phyloP scores from a whole-genome alignment of 805 yeast genomes.

The Spathaspora hagerdaliae region DNA sequence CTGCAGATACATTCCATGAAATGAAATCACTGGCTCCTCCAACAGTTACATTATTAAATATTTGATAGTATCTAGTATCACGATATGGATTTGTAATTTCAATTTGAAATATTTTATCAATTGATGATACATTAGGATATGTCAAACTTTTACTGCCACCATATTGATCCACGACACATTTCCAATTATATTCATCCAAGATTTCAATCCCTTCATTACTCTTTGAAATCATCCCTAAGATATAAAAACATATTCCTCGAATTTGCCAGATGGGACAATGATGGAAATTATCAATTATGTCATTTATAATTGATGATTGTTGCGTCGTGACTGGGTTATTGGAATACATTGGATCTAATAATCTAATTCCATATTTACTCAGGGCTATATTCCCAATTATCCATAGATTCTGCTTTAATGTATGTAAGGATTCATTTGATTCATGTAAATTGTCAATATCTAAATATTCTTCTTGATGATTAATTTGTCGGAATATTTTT shows the following conservation, averaged over 20 bases:
- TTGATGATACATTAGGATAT: conserved; percentile 14
- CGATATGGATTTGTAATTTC: conserved; percentile 20
- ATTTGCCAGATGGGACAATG: conserved; percentile 47
- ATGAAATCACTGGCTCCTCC: not conserved
- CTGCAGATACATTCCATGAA: not conserved
- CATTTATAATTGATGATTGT: conserved; percentile 33
- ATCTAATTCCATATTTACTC: conserved; percentile 59
- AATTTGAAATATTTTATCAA: conserved; percentile 14
- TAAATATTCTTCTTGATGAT: conserved; percentile 15
- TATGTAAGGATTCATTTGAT: conserved; percentile 22
- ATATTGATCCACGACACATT: conserved; percentile 15
- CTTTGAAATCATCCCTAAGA: conserved; percentile 66
- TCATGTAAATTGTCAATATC: conserved; percentile 18
- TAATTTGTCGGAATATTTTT: conserved; percentile 2
- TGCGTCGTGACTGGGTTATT: conserved; percentile 10
- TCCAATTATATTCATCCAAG: conserved; percentile 79
- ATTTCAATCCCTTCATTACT: conserved; percentile 82
- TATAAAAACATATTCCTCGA: conserved; percentile 74
- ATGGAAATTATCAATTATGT: conserved; percentile 40
- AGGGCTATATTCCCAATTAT: conserved; percentile 81
- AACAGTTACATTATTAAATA: conserved; percentile 14
- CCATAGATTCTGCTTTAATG: conserved; percentile 77
- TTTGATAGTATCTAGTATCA: conserved; percentile 19
- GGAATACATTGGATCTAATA: conserved; percentile 30
- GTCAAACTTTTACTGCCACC: conserved; percentile 14